Evolutionary conservation across 73 alveolate species (phyloP).

Genomic region (Blepharisma japonicum): DNA sequence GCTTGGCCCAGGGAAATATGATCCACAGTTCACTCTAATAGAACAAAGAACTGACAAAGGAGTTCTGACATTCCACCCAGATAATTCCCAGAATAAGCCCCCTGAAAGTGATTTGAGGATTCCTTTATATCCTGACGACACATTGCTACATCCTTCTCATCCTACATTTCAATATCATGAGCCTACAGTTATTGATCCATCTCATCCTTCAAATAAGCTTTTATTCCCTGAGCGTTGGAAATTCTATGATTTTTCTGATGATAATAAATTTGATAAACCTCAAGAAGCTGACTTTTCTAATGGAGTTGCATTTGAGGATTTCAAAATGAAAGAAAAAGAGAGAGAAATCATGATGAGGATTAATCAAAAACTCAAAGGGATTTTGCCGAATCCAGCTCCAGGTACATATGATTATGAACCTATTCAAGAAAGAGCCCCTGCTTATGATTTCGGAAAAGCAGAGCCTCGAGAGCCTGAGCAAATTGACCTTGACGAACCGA

Average conservation of each 20-base stretch:
- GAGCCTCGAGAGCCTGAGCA: neutral
- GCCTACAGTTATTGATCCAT: constrained; percentile 8
- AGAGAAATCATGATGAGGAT: constrained; percentile 13
- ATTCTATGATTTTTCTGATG: constrained; percentile 10
- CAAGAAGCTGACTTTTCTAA: neutral
- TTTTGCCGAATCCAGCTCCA: neutral
- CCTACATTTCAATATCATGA: constrained; percentile 6
- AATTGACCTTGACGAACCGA: neutral
- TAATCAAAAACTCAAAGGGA: constrained; percentile 9
- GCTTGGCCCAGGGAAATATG: constrained; percentile 27
- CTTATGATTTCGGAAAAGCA: constrained; percentile 23
- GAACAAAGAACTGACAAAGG: neutral
- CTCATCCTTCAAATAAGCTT: neutral
- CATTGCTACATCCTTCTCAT: neutral
- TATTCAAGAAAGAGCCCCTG: neutral
- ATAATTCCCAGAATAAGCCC: neutral
- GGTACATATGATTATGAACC: constrained; percentile 19
- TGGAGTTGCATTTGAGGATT: neutral
- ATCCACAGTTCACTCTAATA: neutral
- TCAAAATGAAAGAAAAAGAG: neutral
- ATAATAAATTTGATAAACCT: neutral
- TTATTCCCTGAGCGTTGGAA: constrained; percentile 22
- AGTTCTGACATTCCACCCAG: constrained; percentile 4
- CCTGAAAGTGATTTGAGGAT: constrained; percentile 5
- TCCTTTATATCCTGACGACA: neutral